Percentiles rank a stretch among this genome's conserved stretches.
phyloP scores from a whole-genome alignment of 2,329 filamentous ascomycete species.

The Blastomyces gilchristii region DNA sequence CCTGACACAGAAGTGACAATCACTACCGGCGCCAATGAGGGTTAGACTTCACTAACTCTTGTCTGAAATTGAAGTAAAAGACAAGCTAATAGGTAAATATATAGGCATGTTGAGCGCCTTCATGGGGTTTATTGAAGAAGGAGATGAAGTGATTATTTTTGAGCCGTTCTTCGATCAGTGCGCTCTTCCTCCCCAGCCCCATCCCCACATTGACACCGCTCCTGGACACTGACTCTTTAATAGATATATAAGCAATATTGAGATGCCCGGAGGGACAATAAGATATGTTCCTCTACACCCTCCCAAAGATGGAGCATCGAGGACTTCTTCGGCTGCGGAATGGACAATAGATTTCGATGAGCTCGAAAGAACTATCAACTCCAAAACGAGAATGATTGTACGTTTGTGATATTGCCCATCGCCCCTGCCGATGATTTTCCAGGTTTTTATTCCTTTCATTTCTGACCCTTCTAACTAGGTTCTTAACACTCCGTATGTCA shows the following conservation, averaged over 20 bases:
- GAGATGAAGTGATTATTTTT: constrained; percentile 94
- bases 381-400: constrained; percentile 93
- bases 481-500: constrained; percentile 41
- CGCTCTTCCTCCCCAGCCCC: constrained; percentile 37
- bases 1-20: constrained; percentile 90
- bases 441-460: neutral
- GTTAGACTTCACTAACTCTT: constrained; percentile 15
- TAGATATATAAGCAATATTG: constrained; percentile 90
- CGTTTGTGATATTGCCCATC: constrained; percentile 38
- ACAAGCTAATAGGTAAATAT: constrained; percentile 1
- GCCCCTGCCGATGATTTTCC: constrained; percentile 1
- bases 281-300: constrained; percentile 93
- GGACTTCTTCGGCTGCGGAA: constrained; percentile 74
- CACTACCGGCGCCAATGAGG: constrained; percentile 57
- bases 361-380: constrained; percentile 69
- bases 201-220: neutral
- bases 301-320: constrained; percentile 64
- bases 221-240: neutral
- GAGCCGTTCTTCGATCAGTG: constrained; percentile 98
- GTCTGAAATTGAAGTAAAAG: neutral
- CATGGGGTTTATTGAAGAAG: constrained; percentile 91
- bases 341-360: constrained; percentile 81
- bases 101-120: constrained; percentile 86
- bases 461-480: constrained; percentile 24
- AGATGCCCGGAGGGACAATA: constrained; percentile 93